These are phyloP conservation scores for Lenwebbia sp. DNA, from an alignment of 345 rosid genomes.

Conservation along the genomic window DNA sequence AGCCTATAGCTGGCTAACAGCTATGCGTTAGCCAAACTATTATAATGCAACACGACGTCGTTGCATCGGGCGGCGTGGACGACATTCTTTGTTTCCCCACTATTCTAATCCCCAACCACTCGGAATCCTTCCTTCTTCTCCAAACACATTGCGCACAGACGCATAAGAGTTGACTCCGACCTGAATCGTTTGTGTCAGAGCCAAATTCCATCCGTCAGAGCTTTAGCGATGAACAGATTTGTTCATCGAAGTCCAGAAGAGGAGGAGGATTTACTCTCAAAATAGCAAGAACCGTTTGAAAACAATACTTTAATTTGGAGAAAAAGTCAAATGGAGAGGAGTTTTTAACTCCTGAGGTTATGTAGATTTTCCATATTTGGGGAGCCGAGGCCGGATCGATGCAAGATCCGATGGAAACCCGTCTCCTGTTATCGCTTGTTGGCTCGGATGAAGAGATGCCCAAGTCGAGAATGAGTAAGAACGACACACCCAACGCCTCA, in stretches of 20 bases:
- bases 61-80: neutral
- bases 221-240: neutral
- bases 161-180: too few relatives aligned
- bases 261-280: too few relatives aligned
- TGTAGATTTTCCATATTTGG: neutral
- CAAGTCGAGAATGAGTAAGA: neutral
- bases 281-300: too few relatives aligned
- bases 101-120: neutral
- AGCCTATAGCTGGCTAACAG: too few relatives aligned
- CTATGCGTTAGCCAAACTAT: neutral
- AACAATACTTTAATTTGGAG: too few relatives aligned
- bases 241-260: too few relatives aligned
- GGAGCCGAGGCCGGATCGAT: neutral
- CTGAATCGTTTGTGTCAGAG: neutral
- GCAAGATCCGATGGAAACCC: neutral
- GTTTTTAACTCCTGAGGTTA: neutral
- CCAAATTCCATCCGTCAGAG: neutral
- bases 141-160: too few relatives aligned
- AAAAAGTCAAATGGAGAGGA: too few relatives aligned
- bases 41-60: neutral
- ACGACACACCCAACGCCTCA: fast-evolving
- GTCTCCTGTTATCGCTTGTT: neutral
- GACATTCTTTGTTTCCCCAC: neutral
- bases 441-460: neutral
- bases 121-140: neutral